These are phyloP conservation scores for Neonectria coccinea DNA, from an alignment of 2,329 filamentous ascomycete genomes.

Conservation along the genomic window DNA sequence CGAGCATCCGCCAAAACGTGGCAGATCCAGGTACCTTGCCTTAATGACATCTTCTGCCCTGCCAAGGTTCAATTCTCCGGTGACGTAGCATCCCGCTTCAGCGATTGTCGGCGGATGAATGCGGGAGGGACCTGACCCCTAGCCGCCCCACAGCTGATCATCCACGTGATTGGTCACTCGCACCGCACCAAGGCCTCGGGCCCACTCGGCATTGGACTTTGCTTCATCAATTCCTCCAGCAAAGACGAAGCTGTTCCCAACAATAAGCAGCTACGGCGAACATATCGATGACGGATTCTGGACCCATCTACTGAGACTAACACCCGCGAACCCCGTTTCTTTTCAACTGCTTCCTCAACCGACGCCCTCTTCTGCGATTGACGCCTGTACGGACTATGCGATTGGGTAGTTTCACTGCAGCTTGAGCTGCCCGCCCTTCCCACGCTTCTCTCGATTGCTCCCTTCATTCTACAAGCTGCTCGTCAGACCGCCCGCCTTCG, in stretches of 20 bases:
- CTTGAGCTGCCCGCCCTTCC: slow-evolving; percentile 33
- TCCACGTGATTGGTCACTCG: slow-evolving; percentile 31
- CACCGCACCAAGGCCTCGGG: slow-evolving; percentile 13
- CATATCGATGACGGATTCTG: background rate
- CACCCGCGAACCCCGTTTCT: background rate
- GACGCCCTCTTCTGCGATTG: slow-evolving; percentile 12
- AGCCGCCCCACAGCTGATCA: slow-evolving; percentile 13
- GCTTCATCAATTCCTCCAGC: slow-evolving; percentile 25
- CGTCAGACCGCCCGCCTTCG: background rate
- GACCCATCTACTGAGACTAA: background rate
- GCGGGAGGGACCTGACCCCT: slow-evolving; percentile 33
- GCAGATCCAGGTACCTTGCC: background rate
- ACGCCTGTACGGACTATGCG: slow-evolving; percentile 28
- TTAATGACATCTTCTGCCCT: background rate
- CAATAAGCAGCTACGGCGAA: slow-evolving; percentile 22
- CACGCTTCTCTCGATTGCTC: slow-evolving; percentile 3
- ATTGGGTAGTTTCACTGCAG: slow-evolving; percentile 33
- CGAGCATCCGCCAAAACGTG: background rate
- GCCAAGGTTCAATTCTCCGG: slow-evolving; percentile 30
- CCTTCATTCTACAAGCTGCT: slow-evolving; percentile 6
- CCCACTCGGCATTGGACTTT: slow-evolving; percentile 23
- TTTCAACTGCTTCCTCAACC: slow-evolving; percentile 1
- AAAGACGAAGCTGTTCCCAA: slow-evolving; percentile 17
- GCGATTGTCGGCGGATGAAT: slow-evolving; percentile 11
- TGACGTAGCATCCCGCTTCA: slow-evolving; percentile 35